These are phyloP conservation scores for Pyricularia sp. DNA, from an alignment of 2,329 filamentous ascomycete species.

Conservation along the genomic window DNA sequence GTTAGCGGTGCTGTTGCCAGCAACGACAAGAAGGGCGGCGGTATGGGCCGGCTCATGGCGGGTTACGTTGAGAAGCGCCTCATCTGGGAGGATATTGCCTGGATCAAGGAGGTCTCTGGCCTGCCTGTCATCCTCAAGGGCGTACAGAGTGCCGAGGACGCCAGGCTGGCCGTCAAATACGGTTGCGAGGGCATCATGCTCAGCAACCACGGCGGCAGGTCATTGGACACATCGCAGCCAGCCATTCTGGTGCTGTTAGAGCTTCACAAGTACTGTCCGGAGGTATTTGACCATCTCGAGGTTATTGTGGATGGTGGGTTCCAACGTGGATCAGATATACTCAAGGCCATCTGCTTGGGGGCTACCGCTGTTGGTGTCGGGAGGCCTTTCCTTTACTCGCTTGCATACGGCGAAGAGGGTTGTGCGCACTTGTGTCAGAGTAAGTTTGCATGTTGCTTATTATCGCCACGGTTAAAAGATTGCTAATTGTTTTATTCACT, in stretches of 20 bases:
- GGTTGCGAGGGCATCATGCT: constrained; percentile 41
- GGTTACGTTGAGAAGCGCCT: constrained; percentile 29
- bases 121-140: constrained; percentile 44
- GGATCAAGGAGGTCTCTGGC: constrained; percentile 38
- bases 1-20: constrained; percentile 26
- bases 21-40: constrained; percentile 39
- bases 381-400: constrained; percentile 29
- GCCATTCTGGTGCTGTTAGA: constrained; percentile 25
- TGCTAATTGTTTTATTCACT: background rate
- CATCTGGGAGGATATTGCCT: constrained; percentile 43
- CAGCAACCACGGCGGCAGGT: constrained; percentile 45
- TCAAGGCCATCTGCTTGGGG: constrained; percentile 29
- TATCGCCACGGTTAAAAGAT: background rate
- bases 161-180: constrained; percentile 31
- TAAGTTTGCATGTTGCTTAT: constrained; percentile 12
- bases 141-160: constrained; percentile 42
- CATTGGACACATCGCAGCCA: constrained; percentile 33
- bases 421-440: constrained; percentile 27
- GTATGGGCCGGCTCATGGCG: constrained; percentile 37
- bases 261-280: constrained; percentile 24
- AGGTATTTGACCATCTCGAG: constrained; percentile 24
- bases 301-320: constrained; percentile 28
- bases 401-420: constrained; percentile 27
- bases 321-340: constrained; percentile 26
- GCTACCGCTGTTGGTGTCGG: constrained; percentile 32